Evolutionary conservation across 768 basidiomycete species (phyloP).

Genomic region (Amyloporia xantha): DNA sequence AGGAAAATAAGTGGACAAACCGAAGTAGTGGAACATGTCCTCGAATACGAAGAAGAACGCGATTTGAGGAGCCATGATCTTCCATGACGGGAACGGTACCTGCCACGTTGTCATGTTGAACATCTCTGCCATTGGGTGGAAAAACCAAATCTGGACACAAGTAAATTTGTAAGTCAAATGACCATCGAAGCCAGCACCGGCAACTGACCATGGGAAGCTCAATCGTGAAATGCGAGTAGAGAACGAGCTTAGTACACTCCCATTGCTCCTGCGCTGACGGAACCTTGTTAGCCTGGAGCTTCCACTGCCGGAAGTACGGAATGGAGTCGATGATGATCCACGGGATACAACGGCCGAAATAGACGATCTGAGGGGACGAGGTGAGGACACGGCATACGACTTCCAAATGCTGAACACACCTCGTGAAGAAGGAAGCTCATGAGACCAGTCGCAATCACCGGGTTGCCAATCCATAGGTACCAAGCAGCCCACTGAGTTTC

Average conservation of each 20-base stretch:
- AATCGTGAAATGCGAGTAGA: constrained; percentile 93
- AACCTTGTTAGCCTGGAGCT: constrained; percentile 82
- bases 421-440: constrained; percentile 93
- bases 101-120: constrained; percentile 91
- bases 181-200: neutral
- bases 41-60: constrained; percentile 92
- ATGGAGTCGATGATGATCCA: constrained; percentile 95
- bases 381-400: neutral
- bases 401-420: constrained; percentile 39
- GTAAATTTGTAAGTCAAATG: too few species aligned
- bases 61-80: constrained; percentile 68
- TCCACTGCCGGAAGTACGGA: constrained; percentile 92
- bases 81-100: constrained; percentile 79
- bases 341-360: constrained; percentile 92
- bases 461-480: constrained; percentile 85
- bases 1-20: constrained; percentile 33
- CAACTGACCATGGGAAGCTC: constrained; percentile 78
- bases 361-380: constrained; percentile 61
- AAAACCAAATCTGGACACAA: constrained; percentile 72
- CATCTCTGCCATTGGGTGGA: constrained; percentile 83
- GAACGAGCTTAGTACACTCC: constrained; percentile 91
- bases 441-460: constrained; percentile 87
- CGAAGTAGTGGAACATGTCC: constrained; percentile 90
- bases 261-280: constrained; percentile 82
- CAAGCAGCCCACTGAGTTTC: constrained; percentile 82